phyloP scores from a whole-genome alignment of 2,329 filamentous ascomycete species.

The Aspergillus sp. region DNA sequence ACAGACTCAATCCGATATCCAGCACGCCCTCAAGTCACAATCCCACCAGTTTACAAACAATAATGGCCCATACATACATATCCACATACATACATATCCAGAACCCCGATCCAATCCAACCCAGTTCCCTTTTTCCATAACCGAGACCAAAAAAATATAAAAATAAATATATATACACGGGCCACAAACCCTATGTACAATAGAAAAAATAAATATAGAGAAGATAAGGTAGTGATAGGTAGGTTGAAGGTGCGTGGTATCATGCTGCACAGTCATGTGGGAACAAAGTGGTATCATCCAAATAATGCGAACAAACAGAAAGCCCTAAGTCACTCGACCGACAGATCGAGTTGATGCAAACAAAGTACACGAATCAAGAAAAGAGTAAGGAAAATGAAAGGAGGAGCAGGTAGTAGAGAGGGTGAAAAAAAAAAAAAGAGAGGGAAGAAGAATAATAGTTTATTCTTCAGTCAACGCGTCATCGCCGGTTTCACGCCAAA shows the following conservation, averaged over 20 bases:
- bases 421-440: constrained; percentile 6
- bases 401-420: constrained; percentile 1
- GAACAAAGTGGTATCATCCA: constrained; percentile 37
- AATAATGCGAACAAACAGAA: constrained; percentile 2
- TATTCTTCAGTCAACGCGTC: constrained; percentile 57
- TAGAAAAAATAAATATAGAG: constrained; percentile 9
- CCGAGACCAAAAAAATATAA: too few species aligned
- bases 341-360: constrained; percentile 1
- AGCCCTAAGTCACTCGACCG: not conserved
- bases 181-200: constrained; percentile 2
- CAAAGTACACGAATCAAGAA: constrained; percentile 8
- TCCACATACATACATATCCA: too few species aligned
- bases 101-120: too few species aligned
- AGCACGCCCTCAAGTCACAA: too few species aligned
- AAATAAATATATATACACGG: too few species aligned
- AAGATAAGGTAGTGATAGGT: not conserved
- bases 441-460: constrained; percentile 5
- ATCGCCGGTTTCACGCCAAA: constrained; percentile 82
- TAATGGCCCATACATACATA: too few species aligned
- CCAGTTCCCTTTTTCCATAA: too few species aligned
- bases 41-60: too few species aligned
- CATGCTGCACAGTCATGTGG: constrained; percentile 26
- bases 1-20: too few species aligned
- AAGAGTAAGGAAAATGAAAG: not conserved
- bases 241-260: constrained; percentile 20